Evolutionary conservation across 176 grass and related monocot species (phyloP).

Genomic region (Neostapfia colusana): DNA sequence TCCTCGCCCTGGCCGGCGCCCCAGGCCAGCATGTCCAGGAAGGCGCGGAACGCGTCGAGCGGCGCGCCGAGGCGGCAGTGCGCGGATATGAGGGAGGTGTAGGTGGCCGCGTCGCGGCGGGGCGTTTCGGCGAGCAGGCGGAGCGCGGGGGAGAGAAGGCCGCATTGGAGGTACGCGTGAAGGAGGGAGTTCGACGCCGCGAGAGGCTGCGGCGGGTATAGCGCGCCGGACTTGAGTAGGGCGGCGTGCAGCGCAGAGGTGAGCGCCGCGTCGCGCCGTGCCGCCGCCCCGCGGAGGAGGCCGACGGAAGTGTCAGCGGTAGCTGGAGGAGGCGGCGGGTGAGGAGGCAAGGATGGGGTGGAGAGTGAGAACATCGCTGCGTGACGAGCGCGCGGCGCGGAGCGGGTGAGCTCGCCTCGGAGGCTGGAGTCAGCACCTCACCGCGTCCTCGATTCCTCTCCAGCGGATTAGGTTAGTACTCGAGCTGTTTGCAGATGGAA

Average conservation of each 20-base stretch:
- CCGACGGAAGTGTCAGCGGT: too few relatives aligned
- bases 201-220: too few relatives aligned
- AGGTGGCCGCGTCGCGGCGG: constrained; percentile 61
- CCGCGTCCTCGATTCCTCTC: background rate
- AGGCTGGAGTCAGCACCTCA: too few relatives aligned
- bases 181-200: too few relatives aligned
- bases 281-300: background rate
- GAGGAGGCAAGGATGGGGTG: background rate
- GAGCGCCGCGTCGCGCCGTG: too few relatives aligned
- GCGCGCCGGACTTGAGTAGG: too few relatives aligned
- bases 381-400: background rate
- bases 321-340: too few relatives aligned
- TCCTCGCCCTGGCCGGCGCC: background rate
- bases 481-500: background rate
- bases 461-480: background rate
- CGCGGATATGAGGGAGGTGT: constrained; percentile 55
- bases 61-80: constrained; percentile 46
- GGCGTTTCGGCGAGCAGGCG: constrained; percentile 64
- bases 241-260: too few relatives aligned
- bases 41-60: constrained; percentile 44
- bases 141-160: constrained; percentile 42
- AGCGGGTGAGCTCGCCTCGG: background rate
- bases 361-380: constrained; percentile 37
- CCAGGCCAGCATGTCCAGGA: constrained; percentile 52
- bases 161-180: constrained; percentile 53